Conservation (phyloP, 306 rosid species). For the Prunus padus region DNA sequence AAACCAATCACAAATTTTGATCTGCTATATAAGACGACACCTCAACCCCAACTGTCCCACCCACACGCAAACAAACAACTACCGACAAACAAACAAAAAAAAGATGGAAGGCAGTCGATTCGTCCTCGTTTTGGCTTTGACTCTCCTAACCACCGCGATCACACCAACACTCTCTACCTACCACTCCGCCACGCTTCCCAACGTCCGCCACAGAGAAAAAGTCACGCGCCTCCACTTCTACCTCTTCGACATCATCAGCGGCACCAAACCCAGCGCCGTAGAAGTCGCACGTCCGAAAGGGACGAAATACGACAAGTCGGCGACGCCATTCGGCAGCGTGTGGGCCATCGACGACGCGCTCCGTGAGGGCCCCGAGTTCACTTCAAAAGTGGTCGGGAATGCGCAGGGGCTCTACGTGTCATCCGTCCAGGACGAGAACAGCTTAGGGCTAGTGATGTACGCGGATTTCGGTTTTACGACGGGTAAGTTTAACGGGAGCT, state of each 20-base stretch:
- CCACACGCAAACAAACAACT: neutral
- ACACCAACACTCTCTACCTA: conserved; percentile 23
- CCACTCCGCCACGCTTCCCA: conserved; percentile 11
- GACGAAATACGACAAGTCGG: conserved; percentile 9
- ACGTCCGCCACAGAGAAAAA: conserved; percentile 23
- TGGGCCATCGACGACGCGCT: conserved; percentile 36
- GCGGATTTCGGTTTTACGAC: conserved; percentile 35
- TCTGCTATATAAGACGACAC: neutral
- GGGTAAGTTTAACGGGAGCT: conserved; percentile 41
- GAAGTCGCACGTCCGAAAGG: conserved; percentile 25
- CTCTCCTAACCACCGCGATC: conserved; percentile 6
- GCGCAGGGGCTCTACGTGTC: conserved; percentile 43
- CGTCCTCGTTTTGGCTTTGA: neutral
- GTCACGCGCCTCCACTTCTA: conserved; percentile 43
- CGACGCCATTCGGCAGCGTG: conserved; percentile 35
- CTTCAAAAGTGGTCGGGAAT: conserved; percentile 35
- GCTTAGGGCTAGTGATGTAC: conserved; percentile 23
- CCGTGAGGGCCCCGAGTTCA: conserved; percentile 33
- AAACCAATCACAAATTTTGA: no score
- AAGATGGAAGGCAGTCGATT: conserved; percentile 19
- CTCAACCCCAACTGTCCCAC: conserved; percentile 6
- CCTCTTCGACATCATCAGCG: conserved; percentile 48
- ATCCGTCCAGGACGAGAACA: conserved; percentile 9
- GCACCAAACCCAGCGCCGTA: conserved; percentile 25
- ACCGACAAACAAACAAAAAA: neutral